Evolutionary conservation across 352 stramenopile genomes (phyloP).

Genomic region (Phytopythium montanum): DNA sequence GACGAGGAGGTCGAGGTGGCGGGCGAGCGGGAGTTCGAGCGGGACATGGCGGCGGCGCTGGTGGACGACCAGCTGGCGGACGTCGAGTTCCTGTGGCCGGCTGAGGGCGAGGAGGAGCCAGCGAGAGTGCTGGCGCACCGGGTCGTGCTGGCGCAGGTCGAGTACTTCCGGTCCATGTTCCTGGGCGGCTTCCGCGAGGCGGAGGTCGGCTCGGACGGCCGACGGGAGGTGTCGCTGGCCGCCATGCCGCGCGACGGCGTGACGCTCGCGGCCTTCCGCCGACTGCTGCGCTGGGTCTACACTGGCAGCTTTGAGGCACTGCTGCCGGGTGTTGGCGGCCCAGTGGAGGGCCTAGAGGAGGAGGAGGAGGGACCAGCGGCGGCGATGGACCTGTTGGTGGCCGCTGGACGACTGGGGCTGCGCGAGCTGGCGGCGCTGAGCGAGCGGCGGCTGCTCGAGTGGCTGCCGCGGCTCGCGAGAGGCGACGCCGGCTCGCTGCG

Average conservation of each 20-base stretch:
- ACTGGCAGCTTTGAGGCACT: slow-evolving; percentile 53
- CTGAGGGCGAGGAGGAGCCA: slow-evolving; percentile 15
- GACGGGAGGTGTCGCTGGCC: slow-evolving; percentile 62
- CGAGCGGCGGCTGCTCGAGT: slow-evolving; percentile 50
- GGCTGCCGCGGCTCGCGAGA: slow-evolving; percentile 32
- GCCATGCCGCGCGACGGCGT: slow-evolving; percentile 76
- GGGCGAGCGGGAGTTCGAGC: slow-evolving; percentile 40
- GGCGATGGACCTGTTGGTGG: slow-evolving; percentile 75
- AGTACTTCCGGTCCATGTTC: slow-evolving; percentile 84
- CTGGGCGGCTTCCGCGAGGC: slow-evolving; percentile 77
- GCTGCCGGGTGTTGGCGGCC: slow-evolving; percentile 13
- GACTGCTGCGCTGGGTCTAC: slow-evolving; percentile 67
- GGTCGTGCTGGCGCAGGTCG: slow-evolving; percentile 65
- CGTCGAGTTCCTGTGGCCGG: slow-evolving; percentile 77
- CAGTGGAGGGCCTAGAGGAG: neutral
- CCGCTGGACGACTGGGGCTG: slow-evolving; percentile 50
- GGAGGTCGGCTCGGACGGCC: neutral
- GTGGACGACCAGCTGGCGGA: slow-evolving; percentile 44
- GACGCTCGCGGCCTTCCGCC: slow-evolving; percentile 57
- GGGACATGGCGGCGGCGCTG: slow-evolving; percentile 53
- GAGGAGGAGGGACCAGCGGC: slow-evolving; percentile 33
- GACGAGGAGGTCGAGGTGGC: neutral
- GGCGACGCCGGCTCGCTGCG: slow-evolving; percentile 40
- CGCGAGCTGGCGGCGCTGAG: slow-evolving; percentile 52
- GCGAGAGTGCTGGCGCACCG: slow-evolving; percentile 61